Evolutionary conservation across 1,139 yeast genomes (phyloP), one percentile per base, ranked within the genome.

Genomic region (Eremothecium sinecaudum): DNA sequence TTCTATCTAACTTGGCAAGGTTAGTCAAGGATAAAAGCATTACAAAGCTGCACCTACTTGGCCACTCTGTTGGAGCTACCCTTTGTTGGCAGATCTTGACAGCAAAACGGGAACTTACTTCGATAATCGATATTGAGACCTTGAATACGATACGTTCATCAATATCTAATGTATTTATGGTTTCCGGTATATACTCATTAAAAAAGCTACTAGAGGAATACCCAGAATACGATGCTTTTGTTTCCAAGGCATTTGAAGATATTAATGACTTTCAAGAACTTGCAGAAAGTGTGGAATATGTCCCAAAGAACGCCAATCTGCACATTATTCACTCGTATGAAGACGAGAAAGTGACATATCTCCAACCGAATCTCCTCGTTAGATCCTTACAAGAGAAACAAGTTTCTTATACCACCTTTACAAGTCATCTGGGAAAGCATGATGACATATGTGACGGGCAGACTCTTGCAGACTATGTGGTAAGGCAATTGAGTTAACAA

Each of bases 31-130:
- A 47, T 14, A 48, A 48, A 32, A 36, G 40, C 2, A 53, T 74
- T 3, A 41, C 50, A 2, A 44, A 59, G 13, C 41, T 65, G 12
- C 61, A 62, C 39, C 40, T 75, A 5, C 64, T 73, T 4, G 94
- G 94, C 0, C 94, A 84, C 56, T 80, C 93, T 1, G 93, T 79
- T 2, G 94, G 95, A 0, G 84, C 90, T 1, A 75, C 82, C 3
- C 52, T 84, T 31, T 64, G 72, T 2, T 60, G 79, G 20, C 92
- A 82, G 51, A 47, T 75, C 5, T 44, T 75, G 15, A 25, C 30
- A n/a, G 19, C 21, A n/a, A 10, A 10, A 4, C 21, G n/a, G 9
- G 30, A 18, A n/a, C 21, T n/a, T 18, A n/a, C 19, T 5, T 13
- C 4, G 14, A 11, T 11, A 4, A 4, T 4, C 11, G 21, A 16